Percentiles rank a stretch among this genome's conserved stretches.
Evolutionary conservation across 495 filamentous ascomycete genomes (phyloP).

Genomic region (Chaetomium cochliodes): DNA sequence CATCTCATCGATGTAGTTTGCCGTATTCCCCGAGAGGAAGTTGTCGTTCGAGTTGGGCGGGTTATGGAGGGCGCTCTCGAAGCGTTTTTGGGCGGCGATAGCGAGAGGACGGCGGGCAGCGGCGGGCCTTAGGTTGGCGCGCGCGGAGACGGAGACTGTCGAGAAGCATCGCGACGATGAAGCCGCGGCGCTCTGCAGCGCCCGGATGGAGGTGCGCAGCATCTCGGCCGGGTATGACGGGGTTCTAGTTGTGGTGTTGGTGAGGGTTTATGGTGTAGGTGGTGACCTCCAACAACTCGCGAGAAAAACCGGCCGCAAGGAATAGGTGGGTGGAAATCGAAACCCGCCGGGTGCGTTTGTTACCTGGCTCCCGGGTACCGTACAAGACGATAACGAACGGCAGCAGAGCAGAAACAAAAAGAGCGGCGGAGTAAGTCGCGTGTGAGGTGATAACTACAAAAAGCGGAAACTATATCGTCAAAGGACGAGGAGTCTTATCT

Average conservation of each 20-base stretch:
- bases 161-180: constrained; percentile 40
- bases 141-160: constrained; percentile 44
- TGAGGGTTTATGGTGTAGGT: background rate
- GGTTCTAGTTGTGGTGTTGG: constrained; percentile 1
- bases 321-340: constrained; percentile 13
- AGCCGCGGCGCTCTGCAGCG: constrained; percentile 33
- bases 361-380: constrained; percentile 16
- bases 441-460: background rate
- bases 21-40: constrained; percentile 90
- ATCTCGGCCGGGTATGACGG: constrained; percentile 46
- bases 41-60: constrained; percentile 81
- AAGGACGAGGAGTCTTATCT: constrained; percentile 24
- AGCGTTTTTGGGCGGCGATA: constrained; percentile 48
- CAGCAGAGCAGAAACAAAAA: constrained; percentile 34
- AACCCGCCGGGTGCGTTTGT: constrained; percentile 3
- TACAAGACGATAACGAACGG: constrained; percentile 11
- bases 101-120: constrained; percentile 53
- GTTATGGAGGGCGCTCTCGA: constrained; percentile 45
- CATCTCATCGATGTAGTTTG: constrained; percentile 99
- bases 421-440: constrained; percentile 57
- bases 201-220: constrained; percentile 43
- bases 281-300: background rate
- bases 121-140: constrained; percentile 34
- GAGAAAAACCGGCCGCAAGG: constrained; percentile 19
- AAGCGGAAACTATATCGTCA: constrained; percentile 10